Percentiles rank a stretch among this genome's conserved stretches.
These are phyloP conservation scores for Fraxinus xanthoxyloides DNA, from an alignment of 305 asterid species.

Conservation along the genomic window DNA sequence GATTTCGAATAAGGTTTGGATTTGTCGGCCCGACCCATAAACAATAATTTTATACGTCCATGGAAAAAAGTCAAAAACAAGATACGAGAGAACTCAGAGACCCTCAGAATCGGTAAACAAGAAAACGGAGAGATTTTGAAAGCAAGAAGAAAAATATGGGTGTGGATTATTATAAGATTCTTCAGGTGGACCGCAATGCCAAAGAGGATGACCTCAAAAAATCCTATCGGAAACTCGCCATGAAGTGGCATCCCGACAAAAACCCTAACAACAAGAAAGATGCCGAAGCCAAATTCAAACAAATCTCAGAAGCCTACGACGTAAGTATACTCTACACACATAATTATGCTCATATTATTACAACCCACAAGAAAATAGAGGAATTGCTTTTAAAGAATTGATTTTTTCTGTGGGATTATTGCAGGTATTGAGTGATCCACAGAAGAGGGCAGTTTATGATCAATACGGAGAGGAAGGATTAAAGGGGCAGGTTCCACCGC, in stretches of 20 bases:
- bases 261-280: slow-evolving; percentile 78
- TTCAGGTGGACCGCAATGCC: slow-evolving; percentile 73
- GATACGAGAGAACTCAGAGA: neutral
- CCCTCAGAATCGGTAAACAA: neutral
- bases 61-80: neutral
- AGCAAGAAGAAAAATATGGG: slow-evolving; percentile 48
- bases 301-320: slow-evolving; percentile 87
- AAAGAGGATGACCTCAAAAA: slow-evolving; percentile 84
- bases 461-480: slow-evolving; percentile 85
- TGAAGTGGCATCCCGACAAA: slow-evolving; percentile 91
- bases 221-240: slow-evolving; percentile 82
- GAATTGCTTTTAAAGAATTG: slow-evolving; percentile 3
- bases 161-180: slow-evolving; percentile 75
- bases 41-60: neutral
- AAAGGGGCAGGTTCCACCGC: slow-evolving; percentile 75
- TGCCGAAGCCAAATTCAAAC: slow-evolving; percentile 87
- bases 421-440: slow-evolving; percentile 81
- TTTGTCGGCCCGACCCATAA: neutral
- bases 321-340: slow-evolving; percentile 28
- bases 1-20: no score
- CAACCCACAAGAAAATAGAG: neutral
- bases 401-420: slow-evolving; percentile 11
- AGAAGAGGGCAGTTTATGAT: slow-evolving; percentile 71
- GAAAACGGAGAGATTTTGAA: neutral
- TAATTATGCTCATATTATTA: neutral